phyloP scores from a whole-genome alignment of 352 stramenopile genomes.

The Peronospora belbahrii region DNA sequence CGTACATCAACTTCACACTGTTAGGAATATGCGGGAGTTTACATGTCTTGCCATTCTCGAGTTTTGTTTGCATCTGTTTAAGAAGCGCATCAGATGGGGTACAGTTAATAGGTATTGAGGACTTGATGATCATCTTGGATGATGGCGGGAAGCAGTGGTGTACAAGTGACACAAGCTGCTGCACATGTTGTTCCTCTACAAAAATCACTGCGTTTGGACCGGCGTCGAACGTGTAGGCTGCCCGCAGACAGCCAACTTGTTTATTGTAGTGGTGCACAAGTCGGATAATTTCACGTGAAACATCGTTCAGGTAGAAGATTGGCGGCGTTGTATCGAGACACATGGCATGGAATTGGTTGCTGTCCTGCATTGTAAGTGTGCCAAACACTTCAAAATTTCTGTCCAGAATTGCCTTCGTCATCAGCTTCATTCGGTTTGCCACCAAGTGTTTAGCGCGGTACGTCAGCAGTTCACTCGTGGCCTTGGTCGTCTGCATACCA shows the following conservation, averaged over 20 bases:
- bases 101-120: conserved; percentile 21
- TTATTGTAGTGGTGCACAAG: conserved; percentile 94
- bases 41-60: conserved; percentile 8
- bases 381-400: conserved; percentile 94
- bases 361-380: conserved; percentile 96
- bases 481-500: conserved; percentile 93
- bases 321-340: conserved; percentile 97
- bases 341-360: conserved; percentile 97
- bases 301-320: conserved; percentile 98
- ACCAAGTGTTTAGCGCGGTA: conserved; percentile 86
- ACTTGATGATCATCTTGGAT: conserved; percentile 26
- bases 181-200: conserved; percentile 58
- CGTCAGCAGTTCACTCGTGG: conserved; percentile 88
- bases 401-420: conserved; percentile 84
- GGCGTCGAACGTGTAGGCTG: conserved; percentile 98
- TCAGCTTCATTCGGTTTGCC: conserved; percentile 71
- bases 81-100: conserved; percentile 16
- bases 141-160: conserved; percentile 39
- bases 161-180: conserved; percentile 54
- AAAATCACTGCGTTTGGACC: conserved; percentile 97
- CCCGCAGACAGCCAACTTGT: conserved; percentile 50
- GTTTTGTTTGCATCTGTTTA: conserved; percentile 12
- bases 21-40: conserved; percentile 15
- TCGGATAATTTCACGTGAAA: conserved; percentile 67
- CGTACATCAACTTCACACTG: conserved; percentile 62